Base-by-base conservation (phyloP, 1,284 basidiomycete species). In the Pyrrhoderma lamaoense region DNA sequence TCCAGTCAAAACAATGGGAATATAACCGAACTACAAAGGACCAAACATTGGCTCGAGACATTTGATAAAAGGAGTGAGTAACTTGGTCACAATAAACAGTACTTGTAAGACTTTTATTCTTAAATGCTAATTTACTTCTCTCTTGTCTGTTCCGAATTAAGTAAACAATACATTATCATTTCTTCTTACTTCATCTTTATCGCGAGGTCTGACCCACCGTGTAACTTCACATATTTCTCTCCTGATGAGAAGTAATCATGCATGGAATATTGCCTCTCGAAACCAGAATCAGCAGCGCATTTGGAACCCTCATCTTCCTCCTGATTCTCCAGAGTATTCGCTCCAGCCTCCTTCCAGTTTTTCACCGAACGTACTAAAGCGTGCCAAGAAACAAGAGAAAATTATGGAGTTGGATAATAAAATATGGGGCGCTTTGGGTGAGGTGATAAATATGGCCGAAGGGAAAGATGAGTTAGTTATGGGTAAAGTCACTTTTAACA, bases 161-260 rank as follows among this genome's bases (percentile, higher is more conserved):
- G 83, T 79, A 64, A 80, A 84, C 58, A 71, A 71, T 53, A 81
- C 80, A 0, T 67, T 85, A 39, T 63, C 68, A 40, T 57, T 85
- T 8, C 60, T 84, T 36, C 72, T 76, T 60, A 75, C 69, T 35
- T 80, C 83, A 11, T 72, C 75, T 1, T 66, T 68, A 45, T 73
- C 75, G 39, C 75, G 80, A 16, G 84, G 83, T 18, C 63, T 82
- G n/a, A 63, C 82, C n/a, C 79, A 84, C 59, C 64, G 65, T 49
- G 55, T 78, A 3, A 77, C 77, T 3, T 70, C 70, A 13, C 83
- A 83, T 58, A 62, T 85, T 18, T 64, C 61, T 11, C 61, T 65
- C 42, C 61, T 83, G 62, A 45, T 58, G 34, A 68, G 57, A 54
- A 58, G 51, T 16, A 60, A 61, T 54, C 45, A 42, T 56, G 8